phyloP scores from a whole-genome alignment of 352 stramenopile species.

The Pythium rhizo-oryzae region DNA sequence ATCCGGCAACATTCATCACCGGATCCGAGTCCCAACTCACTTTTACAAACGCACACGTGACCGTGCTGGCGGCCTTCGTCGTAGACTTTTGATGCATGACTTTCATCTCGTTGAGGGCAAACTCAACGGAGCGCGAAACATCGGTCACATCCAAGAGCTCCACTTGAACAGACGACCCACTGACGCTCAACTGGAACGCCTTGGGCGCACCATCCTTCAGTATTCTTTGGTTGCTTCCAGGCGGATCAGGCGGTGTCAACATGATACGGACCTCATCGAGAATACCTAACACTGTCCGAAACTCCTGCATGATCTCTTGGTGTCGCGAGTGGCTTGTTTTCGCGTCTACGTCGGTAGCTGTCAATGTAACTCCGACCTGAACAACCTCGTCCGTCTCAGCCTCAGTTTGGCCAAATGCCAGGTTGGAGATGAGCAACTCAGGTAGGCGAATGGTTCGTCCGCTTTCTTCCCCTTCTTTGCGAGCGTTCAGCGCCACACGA shows the following conservation, averaged over 20 bases:
- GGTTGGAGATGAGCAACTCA: constrained; percentile 10
- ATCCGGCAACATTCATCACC: constrained; percentile 29
- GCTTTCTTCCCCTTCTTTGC: background rate
- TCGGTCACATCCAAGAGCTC: constrained; percentile 19
- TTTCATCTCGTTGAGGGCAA: constrained; percentile 20
- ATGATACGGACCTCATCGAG: constrained; percentile 44
- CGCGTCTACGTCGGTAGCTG: constrained; percentile 13
- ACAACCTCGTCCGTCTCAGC: background rate
- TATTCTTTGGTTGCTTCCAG: background rate
- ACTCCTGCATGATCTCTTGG: constrained; percentile 23
- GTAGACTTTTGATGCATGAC: constrained; percentile 7
- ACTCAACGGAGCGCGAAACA: constrained; percentile 17
- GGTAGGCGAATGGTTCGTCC: background rate
- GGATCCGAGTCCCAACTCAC: constrained; percentile 15
- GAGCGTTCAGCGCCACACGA: constrained; percentile 16
- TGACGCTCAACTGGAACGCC: constrained; percentile 1
- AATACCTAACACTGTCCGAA: constrained; percentile 28
- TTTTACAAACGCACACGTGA: constrained; percentile 25
- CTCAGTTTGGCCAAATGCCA: constrained; percentile 20
- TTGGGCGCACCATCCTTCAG: background rate
- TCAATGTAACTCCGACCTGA: constrained; percentile 8
- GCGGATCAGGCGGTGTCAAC: constrained; percentile 28
- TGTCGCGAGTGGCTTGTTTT: constrained; percentile 18
- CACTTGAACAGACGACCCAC: constrained; percentile 3
- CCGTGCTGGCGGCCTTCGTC: background rate